Percentiles rank a stretch among this genome's conserved stretches.
phyloP scores from a whole-genome alignment of 2,329 filamentous ascomycete genomes.

The Neofusicoccum kwambonambiense region DNA sequence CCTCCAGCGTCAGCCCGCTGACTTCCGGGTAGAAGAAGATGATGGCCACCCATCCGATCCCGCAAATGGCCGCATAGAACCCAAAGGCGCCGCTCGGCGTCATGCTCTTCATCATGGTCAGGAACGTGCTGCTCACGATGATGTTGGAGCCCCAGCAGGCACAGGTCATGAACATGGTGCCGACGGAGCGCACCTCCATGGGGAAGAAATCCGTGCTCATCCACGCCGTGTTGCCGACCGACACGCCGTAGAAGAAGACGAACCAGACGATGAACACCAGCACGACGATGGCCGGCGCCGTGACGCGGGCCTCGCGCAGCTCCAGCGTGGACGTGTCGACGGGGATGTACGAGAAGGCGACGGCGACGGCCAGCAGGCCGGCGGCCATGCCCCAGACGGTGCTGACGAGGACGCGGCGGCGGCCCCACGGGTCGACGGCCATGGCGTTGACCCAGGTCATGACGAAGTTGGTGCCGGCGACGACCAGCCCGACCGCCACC shows the following conservation, averaged over 20 bases:
- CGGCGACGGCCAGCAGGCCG: conserved; percentile 42
- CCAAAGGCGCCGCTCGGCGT: conserved; percentile 53
- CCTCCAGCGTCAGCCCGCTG: conserved; percentile 56
- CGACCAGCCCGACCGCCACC: conserved; percentile 46
- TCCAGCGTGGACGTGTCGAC: conserved; percentile 41
- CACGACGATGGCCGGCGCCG: conserved; percentile 37
- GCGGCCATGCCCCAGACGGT: conserved; percentile 48
- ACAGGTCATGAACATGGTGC: conserved; percentile 51
- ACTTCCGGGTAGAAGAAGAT: conserved; percentile 55
- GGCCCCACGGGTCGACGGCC: conserved; percentile 47
- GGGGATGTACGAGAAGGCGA: conserved; percentile 49
- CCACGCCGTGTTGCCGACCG: conserved; percentile 51
- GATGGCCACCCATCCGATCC: conserved; percentile 48
- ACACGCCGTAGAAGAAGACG: conserved; percentile 45
- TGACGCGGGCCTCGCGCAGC: conserved; percentile 34
- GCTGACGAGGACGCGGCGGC: conserved; percentile 45
- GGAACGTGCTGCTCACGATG: conserved; percentile 51
- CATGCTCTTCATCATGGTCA: conserved; percentile 51
- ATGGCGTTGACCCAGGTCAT: conserved; percentile 51
- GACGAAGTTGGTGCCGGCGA: conserved; percentile 50
- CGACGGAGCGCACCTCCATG: conserved; percentile 49
- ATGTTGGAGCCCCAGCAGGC: conserved; percentile 38
- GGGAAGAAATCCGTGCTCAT: conserved; percentile 49
- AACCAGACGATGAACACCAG: conserved; percentile 47
- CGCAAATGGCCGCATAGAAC: conserved; percentile 53